Evolutionary conservation across 2,329 filamentous ascomycete genomes (phyloP), one percentile per base, ranked within the genome.

Genomic region (Reticulascus tulasneorum): DNA sequence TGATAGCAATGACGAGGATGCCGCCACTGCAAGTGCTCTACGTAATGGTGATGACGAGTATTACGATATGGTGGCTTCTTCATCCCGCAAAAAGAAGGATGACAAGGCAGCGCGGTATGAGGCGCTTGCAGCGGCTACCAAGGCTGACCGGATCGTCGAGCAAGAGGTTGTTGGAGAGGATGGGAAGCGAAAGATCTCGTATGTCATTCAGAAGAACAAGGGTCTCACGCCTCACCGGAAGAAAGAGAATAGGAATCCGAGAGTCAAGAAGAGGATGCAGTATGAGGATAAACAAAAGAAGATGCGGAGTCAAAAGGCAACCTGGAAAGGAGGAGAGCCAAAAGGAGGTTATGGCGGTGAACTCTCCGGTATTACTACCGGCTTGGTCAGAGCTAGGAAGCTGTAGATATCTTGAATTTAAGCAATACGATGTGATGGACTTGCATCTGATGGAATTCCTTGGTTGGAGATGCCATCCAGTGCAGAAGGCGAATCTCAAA

Each of bases 221-320:
- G 93, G 93, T 21, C 68, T 98, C 45, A 82, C 87, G 40, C 88
- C 90, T 29, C 84, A 85, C 63, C 75, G 91, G 46, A 94, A 85
- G 75, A 97, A 98, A 79, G 90, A 94, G 51, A 84, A 89, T 40
- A 75, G 91, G 46, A 98, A 98, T 67, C 90, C 93, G 23, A 75
- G 93, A 60, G 91, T 97, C 47, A 98, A 97, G 84, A 97, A 96
- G 84, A 81, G 88, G 64, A 88, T 88, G 79, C 89, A 88, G 79
- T 98, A 80, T 61, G 89, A 94, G 58, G 84, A 89, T 62, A 96
- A 94, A 76, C 85, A 91, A 77, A 97, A 96, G 86, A 96, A 97
- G 75, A 66, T 97, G 56, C 80, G 79, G 53, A 91, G 84, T 57
- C 86, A 90, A 70, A 87, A 85, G 68, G 77, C 86, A 8, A 73